phyloP scores from a whole-genome alignment of 106 monocot species.

The Iris macrosiphon region DNA sequence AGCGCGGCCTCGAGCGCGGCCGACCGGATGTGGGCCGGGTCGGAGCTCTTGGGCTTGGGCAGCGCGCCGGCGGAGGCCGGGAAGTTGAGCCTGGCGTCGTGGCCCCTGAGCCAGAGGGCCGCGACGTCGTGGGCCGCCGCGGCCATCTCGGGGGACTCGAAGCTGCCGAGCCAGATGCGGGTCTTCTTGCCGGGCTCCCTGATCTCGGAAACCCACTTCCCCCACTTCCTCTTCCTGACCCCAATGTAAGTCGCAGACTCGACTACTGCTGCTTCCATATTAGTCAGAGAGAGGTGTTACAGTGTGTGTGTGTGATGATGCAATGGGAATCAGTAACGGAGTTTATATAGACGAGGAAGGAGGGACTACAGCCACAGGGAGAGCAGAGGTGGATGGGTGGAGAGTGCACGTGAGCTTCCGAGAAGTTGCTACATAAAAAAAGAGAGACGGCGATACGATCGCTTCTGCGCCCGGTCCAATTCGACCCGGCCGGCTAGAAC shows the following conservation, averaged over 20 bases:
- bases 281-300: too few species aligned
- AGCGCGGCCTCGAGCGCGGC: conserved; percentile 64
- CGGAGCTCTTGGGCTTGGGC: conserved; percentile 45
- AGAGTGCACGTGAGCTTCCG: too few species aligned
- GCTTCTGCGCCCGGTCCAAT: too few species aligned
- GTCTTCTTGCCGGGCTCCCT: conserved; percentile 84
- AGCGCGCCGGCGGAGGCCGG: conserved; percentile 36
- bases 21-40: conserved; percentile 46
- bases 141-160: conserved; percentile 75
- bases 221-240: conserved; percentile 75
- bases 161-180: conserved; percentile 88
- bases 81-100: conserved; percentile 66
- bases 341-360: too few species aligned
- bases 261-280: too few species aligned
- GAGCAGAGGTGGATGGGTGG: too few species aligned
- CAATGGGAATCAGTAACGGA: too few species aligned
- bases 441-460: too few species aligned
- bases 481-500: too few species aligned
- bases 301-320: too few species aligned
- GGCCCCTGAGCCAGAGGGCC: conserved; percentile 45
- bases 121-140: conserved; percentile 84
- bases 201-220: conserved; percentile 90
- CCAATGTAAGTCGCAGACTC: conserved; percentile 37
- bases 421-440: too few species aligned
- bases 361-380: too few species aligned